Conservation (phyloP, 495 filamentous ascomycete species). For the Amniculicola lignicola region DNA sequence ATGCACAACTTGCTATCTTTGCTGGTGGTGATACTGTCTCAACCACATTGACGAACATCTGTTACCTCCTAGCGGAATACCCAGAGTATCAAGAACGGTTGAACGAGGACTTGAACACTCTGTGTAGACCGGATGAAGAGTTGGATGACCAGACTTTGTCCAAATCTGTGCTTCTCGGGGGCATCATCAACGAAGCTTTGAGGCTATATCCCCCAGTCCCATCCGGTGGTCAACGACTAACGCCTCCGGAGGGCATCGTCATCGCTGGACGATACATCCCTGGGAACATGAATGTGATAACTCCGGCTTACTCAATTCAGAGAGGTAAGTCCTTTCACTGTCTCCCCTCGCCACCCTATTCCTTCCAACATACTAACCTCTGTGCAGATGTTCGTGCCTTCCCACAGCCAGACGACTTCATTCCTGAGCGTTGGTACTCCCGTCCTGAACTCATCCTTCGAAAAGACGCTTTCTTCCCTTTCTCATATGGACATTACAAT, state of each 20-base stretch:
- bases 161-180: too few relatives aligned
- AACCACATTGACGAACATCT: slow-evolving; percentile 40
- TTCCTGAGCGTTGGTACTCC: slow-evolving; percentile 29
- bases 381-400: background rate
- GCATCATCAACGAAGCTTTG: slow-evolving; percentile 51
- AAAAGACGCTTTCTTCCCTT: slow-evolving; percentile 30
- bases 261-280: slow-evolving; percentile 6
- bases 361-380: too few relatives aligned
- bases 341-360: too few relatives aligned
- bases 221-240: background rate
- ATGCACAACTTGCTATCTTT: slow-evolving; percentile 39
- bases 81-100: slow-evolving; percentile 35
- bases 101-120: slow-evolving; percentile 36
- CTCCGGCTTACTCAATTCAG: too few relatives aligned
- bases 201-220: slow-evolving; percentile 43
- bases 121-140: slow-evolving; percentile 23
- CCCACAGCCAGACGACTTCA: slow-evolving; percentile 14
- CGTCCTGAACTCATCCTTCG: slow-evolving; percentile 22
- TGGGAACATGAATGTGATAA: slow-evolving; percentile 2
- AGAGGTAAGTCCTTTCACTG: too few relatives aligned
- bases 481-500: slow-evolving; percentile 3
- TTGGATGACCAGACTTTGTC: slow-evolving; percentile 34
- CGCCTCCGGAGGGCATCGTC: slow-evolving; percentile 7
- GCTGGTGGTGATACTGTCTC: slow-evolving; percentile 51
- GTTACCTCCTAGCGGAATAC: slow-evolving; percentile 45